These are phyloP conservation scores for Pleurotus djamor DNA, from an alignment of 768 basidiomycete genomes.

Conservation along the genomic window DNA sequence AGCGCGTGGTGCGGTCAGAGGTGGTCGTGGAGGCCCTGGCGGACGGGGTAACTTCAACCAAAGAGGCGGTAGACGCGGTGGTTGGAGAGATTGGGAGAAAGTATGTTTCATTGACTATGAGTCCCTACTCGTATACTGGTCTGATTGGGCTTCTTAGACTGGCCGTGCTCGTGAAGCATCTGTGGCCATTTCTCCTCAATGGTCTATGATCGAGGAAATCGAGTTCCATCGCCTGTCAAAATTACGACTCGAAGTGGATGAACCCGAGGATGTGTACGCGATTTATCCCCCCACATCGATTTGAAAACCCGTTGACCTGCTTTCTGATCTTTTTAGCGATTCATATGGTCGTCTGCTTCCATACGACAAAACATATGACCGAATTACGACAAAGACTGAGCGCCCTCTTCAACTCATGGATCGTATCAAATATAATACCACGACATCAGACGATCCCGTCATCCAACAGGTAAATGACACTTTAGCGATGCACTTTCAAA, in stretches of 20 bases:
- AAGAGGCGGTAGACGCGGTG: slow-evolving; percentile 57
- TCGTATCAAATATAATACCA: slow-evolving; percentile 95
- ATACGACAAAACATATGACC: slow-evolving; percentile 95
- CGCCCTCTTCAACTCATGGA: slow-evolving; percentile 89
- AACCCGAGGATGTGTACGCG: slow-evolving; percentile 80
- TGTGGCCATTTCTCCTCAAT: slow-evolving; percentile 87
- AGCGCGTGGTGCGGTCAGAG: slow-evolving; percentile 42
- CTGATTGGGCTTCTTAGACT: slow-evolving; percentile 40
- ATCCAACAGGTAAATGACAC: slow-evolving; percentile 74
- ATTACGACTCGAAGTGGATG: slow-evolving; percentile 90
- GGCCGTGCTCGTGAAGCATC: slow-evolving; percentile 89
- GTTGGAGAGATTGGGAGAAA: slow-evolving; percentile 96
- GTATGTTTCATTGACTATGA: slow-evolving; percentile 32
- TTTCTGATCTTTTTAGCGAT: slow-evolving; percentile 46
- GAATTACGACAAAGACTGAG: slow-evolving; percentile 92
- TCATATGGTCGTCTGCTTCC: slow-evolving; percentile 87
- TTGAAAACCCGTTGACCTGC: too few relatives aligned
- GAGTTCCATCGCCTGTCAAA: slow-evolving; percentile 93
- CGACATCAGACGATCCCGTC: slow-evolving; percentile 96
- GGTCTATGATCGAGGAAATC: slow-evolving; percentile 96
- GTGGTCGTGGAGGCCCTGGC: slow-evolving; percentile 44
- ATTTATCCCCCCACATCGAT: slow-evolving; percentile 19
- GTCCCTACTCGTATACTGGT: neutral
- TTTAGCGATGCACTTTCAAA: neutral
- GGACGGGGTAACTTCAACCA: slow-evolving; percentile 33